Percentiles rank a stretch among this genome's conserved stretches.
Evolutionary conservation across 305 asterid species (phyloP).

Genomic region (Rubia tinctorum): DNA sequence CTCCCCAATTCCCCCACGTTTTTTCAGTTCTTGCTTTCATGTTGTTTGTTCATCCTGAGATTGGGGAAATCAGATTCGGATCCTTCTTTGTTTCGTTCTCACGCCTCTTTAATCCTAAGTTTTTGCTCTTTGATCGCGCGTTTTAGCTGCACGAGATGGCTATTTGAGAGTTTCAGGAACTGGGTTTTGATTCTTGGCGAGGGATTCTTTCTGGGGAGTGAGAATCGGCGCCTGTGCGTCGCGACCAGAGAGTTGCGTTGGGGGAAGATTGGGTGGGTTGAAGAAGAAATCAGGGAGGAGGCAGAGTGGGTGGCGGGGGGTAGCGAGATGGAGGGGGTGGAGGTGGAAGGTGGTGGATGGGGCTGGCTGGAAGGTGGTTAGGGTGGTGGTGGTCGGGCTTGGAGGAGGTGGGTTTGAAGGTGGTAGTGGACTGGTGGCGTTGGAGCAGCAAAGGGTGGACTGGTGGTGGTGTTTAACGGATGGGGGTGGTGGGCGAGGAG

Average conservation of each 20-base stretch:
- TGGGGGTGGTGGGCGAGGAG: no score
- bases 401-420: no score
- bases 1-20: not conserved
- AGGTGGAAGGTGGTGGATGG: no score
- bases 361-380: no score
- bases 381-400: no score
- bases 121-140: constrained; percentile 12
- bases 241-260: constrained; percentile 57
- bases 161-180: not conserved
- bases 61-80: not conserved
- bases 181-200: constrained; percentile 1
- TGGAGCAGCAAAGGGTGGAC: no score
- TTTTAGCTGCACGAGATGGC: not conserved
- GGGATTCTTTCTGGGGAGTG: not conserved
- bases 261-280: constrained; percentile 44
- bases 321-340: no score
- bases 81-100: not conserved
- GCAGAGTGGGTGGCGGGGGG: constrained; percentile 31
- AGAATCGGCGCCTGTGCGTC: constrained; percentile 88
- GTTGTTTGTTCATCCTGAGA: not conserved
- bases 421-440: no score
- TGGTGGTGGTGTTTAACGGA: no score
- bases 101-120: not conserved
- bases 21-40: not conserved
- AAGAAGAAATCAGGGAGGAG: constrained; percentile 45